Evolutionary conservation across 495 filamentous ascomycete genomes (phyloP).

Genomic region (Penicillium simplicissimum): DNA sequence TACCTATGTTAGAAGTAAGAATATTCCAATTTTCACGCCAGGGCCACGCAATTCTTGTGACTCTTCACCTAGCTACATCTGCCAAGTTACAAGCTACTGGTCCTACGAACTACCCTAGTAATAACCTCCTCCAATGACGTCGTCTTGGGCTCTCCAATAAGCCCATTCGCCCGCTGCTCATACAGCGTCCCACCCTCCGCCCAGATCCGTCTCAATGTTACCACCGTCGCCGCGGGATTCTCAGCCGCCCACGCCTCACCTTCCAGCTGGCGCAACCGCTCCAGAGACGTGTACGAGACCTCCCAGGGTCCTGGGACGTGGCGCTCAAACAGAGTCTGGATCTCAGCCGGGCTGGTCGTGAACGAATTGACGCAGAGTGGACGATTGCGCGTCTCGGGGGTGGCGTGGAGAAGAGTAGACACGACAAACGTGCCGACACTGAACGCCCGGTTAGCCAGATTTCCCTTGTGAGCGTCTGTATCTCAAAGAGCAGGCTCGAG

Average conservation of each 20-base stretch:
- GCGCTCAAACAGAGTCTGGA: constrained; percentile 64
- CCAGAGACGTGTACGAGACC: constrained; percentile 54
- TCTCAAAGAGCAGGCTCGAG: too few relatives aligned
- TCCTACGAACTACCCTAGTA: constrained; percentile 26
- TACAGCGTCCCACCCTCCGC: constrained; percentile 71
- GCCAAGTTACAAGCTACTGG: not conserved
- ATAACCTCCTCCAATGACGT: constrained; percentile 49
- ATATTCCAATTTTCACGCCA: too few relatives aligned
- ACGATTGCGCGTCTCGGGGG: constrained; percentile 48
- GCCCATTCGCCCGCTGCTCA: constrained; percentile 62
- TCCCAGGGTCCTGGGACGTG: constrained; percentile 57
- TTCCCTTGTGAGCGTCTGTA: too few relatives aligned
- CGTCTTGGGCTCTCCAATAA: constrained; percentile 49
- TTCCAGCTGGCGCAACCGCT: constrained; percentile 54
- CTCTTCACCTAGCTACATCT: not conserved
- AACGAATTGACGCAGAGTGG: constrained; percentile 71
- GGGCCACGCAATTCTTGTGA: not conserved
- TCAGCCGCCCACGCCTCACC: constrained; percentile 54
- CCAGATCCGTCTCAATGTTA: constrained; percentile 69
- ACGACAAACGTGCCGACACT: constrained; percentile 69
- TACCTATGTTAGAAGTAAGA: too few relatives aligned
- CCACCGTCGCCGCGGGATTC: constrained; percentile 52
- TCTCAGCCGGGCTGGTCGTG: constrained; percentile 60
- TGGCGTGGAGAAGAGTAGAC: constrained; percentile 56
- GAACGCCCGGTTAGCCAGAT: not conserved